Percentiles rank a stretch among this genome's conserved stretches.
phyloP scores from a whole-genome alignment of 1,284 basidiomycete species.

The Sporisorium scitamineum region DNA sequence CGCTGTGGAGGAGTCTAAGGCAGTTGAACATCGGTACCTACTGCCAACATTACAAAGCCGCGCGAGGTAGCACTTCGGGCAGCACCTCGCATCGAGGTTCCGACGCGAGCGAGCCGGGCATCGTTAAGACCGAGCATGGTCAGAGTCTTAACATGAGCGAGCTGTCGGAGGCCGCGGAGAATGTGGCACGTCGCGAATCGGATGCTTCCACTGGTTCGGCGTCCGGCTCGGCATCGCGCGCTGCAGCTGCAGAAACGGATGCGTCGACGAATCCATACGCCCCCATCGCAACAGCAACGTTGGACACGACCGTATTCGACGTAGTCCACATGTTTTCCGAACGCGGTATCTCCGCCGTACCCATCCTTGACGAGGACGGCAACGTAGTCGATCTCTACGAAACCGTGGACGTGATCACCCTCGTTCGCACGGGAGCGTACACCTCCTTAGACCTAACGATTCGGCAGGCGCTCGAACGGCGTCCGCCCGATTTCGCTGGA shows the following conservation, averaged over 20 bases:
- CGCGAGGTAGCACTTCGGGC: not conserved
- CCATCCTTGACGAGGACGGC: conserved; percentile 92
- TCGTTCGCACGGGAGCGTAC: conserved; percentile 91
- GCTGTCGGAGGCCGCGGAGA: not conserved
- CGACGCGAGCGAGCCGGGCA: conserved; percentile 41
- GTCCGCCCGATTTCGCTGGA: conserved; percentile 89
- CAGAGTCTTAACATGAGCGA: conserved; percentile 29
- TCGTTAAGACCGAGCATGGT: conserved; percentile 19
- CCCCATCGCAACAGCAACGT: conserved; percentile 91
- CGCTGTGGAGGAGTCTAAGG: conserved; percentile 79
- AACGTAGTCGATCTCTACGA: conserved; percentile 97
- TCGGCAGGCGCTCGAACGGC: conserved; percentile 88
- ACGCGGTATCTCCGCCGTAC: conserved; percentile 93
- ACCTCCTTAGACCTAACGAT: conserved; percentile 95
- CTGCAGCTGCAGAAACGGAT: not conserved
- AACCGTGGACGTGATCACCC: conserved; percentile 92
- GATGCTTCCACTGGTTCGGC: conserved; percentile 21
- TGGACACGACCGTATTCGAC: conserved; percentile 93
- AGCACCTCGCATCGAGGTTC: conserved; percentile 26
- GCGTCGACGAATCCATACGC: conserved; percentile 74
- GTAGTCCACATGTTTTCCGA: conserved; percentile 99
- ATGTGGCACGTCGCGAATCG: conserved; percentile 2
- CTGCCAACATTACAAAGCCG: conserved; percentile 71
- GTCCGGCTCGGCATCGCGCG: conserved; percentile 2
- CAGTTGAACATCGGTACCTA: conserved; percentile 94